Evolutionary conservation across 139 green algal species (phyloP), one percentile per base, ranked within the genome.

Genomic region (Tetradesmus lagerheimii): DNA sequence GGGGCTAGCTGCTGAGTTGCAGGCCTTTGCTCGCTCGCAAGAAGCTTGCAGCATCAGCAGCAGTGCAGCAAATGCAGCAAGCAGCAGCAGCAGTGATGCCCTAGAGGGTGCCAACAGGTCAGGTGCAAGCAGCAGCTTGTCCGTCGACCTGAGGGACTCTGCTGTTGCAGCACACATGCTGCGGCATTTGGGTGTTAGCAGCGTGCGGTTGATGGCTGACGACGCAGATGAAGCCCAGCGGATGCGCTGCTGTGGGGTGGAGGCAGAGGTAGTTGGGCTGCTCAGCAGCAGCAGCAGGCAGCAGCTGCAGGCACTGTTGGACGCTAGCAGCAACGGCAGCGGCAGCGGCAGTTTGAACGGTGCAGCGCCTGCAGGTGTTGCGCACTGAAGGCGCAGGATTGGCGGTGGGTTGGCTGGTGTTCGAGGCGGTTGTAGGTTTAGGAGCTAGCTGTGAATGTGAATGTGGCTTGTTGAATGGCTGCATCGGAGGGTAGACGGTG

Each of bases 121-220:
- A 20, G 82, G 82, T 39, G 84, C 38, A 2, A 82, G 76, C 47
- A 89, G 86, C 71, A 83, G 81, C 53, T n/a, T 43, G 41, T 74
- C 31, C 71, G 35, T 3, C 27, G 81, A 93, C 74, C 76, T 94
- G 27, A 25, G 77, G 23, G 91, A 95, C 66, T 89, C 91, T 64
- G 92, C 91, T 14, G 34, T 93, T 38, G 94, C 87, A 38, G 92
- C 94, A 34, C 93, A 93, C 80, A 96, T 97, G 79, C 74, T 96
- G 71, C 77, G 64, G 27, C 67, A 92, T 29, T 79, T 95, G 47
- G 85, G 89, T 6, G 90, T 94, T 35, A 37, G 43, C 18, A 20
- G 16, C 1, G 82, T 87, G 53, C 3, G 29, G 57, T 25, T 87
- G 53, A 62, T 87, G 57, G 16, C 82, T 14, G 35, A 57, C 29